Conservation (phyloP, 2,329 filamentous ascomycete species). For the Talaromyces atroroseus region DNA sequence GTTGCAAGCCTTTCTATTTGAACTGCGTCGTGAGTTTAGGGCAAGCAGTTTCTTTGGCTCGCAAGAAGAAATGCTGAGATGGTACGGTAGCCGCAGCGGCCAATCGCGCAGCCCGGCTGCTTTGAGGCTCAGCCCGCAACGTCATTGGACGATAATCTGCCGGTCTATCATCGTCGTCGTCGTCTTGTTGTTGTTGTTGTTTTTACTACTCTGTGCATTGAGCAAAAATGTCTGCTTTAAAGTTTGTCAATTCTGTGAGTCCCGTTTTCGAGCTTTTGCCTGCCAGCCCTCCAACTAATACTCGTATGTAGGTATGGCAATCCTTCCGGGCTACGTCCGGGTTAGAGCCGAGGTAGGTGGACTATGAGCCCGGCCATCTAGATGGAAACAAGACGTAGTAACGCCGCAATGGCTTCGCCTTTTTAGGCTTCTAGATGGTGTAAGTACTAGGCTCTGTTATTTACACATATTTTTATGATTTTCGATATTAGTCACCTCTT, state of each 20-base stretch:
- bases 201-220: not conserved
- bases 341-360: conserved; percentile 72
- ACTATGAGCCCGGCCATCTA: not conserved
- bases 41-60: not conserved
- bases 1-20: not conserved
- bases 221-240: conserved; percentile 48
- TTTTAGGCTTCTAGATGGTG: conserved; percentile 35
- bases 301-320: conserved; percentile 62
- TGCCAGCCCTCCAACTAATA: not conserved
- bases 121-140: too few relatives aligned
- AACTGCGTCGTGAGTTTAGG: not conserved
- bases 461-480: not conserved
- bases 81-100: conserved; percentile 5
- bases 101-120: not conserved
- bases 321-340: conserved; percentile 83
- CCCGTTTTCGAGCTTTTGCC: not conserved
- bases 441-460: conserved; percentile 22
- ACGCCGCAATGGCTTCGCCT: not conserved
- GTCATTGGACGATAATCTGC: not conserved
- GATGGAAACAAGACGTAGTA: not conserved
- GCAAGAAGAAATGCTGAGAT: not conserved
- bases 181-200: not conserved
- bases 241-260: conserved; percentile 61
- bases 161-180: not conserved
- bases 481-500: not conserved